Percentiles rank a stretch among this genome's conserved stretches.
phyloP scores from a whole-genome alignment of 495 filamentous ascomycete genomes.

The Tirmania nivea region DNA sequence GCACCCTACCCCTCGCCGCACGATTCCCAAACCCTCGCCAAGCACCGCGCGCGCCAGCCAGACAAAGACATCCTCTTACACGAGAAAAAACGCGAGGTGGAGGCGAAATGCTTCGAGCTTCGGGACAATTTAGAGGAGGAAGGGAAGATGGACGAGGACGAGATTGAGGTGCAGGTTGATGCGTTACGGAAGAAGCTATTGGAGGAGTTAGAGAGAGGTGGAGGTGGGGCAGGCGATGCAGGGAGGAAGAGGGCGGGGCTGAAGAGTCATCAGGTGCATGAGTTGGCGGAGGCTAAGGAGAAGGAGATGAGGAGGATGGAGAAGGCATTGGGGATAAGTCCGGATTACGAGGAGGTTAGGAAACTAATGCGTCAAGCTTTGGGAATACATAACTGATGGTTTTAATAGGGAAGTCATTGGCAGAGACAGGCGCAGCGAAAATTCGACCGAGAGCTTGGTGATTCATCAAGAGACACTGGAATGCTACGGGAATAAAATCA shows the following conservation, averaged over 20 bases:
- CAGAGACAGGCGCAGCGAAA: neutral
- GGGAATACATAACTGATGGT: neutral
- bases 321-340: slow-evolving; percentile 69
- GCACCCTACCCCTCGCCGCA: slow-evolving; percentile 30
- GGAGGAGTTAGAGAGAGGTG: slow-evolving; percentile 28
- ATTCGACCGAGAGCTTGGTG: neutral
- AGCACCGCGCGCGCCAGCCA: slow-evolving; percentile 56
- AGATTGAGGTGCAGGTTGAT: slow-evolving; percentile 35
- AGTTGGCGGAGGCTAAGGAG: slow-evolving; percentile 87
- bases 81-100: slow-evolving; percentile 67
- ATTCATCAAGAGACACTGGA: neutral
- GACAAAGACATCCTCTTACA: slow-evolving; percentile 87
- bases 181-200: slow-evolving; percentile 41
- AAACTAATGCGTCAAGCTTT: neutral
- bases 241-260: slow-evolving; percentile 38
- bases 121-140: slow-evolving; percentile 77
- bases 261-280: slow-evolving; percentile 89
- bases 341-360: slow-evolving; percentile 52
- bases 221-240: slow-evolving; percentile 16
- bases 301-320: slow-evolving; percentile 69
- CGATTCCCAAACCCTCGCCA: slow-evolving; percentile 48
- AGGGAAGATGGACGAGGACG: slow-evolving; percentile 26
- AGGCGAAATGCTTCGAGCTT: slow-evolving; percentile 80
- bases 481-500: neutral
- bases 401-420: neutral